A percentile compares a stretch with the other conserved stretches of the same genome.
These are phyloP conservation scores for Lactifluus subvellereus DNA, from an alignment of 768 basidiomycete species.

Conservation along the genomic window DNA sequence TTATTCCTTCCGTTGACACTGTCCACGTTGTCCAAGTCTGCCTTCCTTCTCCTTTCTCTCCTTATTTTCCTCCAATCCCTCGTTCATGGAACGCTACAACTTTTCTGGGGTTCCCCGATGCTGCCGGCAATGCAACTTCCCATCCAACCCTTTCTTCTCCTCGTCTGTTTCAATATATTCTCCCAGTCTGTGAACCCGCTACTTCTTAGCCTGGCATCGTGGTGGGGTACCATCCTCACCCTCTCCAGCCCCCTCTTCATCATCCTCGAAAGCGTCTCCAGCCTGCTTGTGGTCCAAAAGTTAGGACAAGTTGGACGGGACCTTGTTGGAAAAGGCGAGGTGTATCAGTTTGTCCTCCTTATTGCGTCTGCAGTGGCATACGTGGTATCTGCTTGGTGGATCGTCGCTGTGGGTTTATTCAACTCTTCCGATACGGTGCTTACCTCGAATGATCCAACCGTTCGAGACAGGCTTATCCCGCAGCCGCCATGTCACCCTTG, in stretches of 20 bases:
- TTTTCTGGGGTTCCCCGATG: conserved; percentile 64
- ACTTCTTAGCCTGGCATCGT: conserved; percentile 49
- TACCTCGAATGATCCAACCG: not conserved
- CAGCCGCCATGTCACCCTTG: conserved; percentile 75
- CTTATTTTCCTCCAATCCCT: conserved; percentile 70
- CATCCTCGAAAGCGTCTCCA: conserved; percentile 77
- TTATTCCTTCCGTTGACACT: conserved; percentile 81
- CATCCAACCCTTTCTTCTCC: conserved; percentile 80
- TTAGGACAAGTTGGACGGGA: conserved; percentile 72
- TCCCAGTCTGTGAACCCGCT: conserved; percentile 56
- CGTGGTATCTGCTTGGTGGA: conserved; percentile 82
- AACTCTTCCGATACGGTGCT: not conserved
- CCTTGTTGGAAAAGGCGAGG: conserved; percentile 65
- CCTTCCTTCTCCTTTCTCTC: conserved; percentile 77
- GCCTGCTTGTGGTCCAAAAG: conserved; percentile 75
- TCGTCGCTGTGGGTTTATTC: conserved; percentile 56
- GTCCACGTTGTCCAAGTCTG: conserved; percentile 71
- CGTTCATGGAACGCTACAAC: conserved; percentile 73
- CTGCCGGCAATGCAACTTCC: conserved; percentile 79
- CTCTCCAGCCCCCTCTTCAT: conserved; percentile 76
- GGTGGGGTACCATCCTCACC: conserved; percentile 69
- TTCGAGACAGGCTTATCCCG: conserved; percentile 61
- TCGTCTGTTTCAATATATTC: conserved; percentile 83
- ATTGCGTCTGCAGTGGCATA: conserved; percentile 74
- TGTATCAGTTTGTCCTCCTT: conserved; percentile 69